phyloP scores from a whole-genome alignment of 1,284 basidiomycete species.

The Sporisorium scitamineum region DNA sequence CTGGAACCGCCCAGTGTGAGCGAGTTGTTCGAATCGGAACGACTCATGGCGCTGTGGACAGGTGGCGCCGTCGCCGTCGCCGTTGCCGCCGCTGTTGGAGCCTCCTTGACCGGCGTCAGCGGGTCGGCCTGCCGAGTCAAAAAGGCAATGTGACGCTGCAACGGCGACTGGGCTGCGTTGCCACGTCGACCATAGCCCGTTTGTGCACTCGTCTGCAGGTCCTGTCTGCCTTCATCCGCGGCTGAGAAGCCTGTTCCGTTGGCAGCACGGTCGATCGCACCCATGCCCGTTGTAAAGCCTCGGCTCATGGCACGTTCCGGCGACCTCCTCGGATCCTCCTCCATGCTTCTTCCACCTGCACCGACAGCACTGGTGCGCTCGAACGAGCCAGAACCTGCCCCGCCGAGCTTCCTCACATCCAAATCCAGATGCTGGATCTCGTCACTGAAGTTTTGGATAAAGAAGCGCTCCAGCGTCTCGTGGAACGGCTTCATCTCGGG shows the following conservation, averaged over 20 bases:
- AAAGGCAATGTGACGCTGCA: constrained; percentile 53
- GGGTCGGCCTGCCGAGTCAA: constrained; percentile 35
- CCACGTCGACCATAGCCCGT: constrained; percentile 19
- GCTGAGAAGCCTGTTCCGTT: constrained; percentile 19
- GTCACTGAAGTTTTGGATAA: constrained; percentile 87
- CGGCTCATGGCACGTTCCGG: constrained; percentile 37
- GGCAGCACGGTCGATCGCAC: constrained; percentile 36
- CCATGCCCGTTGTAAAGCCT: constrained; percentile 42
- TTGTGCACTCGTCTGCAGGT: constrained; percentile 32
- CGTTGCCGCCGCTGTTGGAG: neutral
- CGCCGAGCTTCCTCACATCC: constrained; percentile 38
- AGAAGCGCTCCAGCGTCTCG: constrained; percentile 85
- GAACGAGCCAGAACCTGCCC: constrained; percentile 10
- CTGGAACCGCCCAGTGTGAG: neutral
- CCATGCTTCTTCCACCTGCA: constrained; percentile 9
- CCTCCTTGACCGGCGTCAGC: neutral
- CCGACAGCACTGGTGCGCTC: constrained; percentile 16
- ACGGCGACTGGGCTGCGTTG: constrained; percentile 26
- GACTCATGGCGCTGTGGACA: constrained; percentile 4
- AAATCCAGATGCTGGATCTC: constrained; percentile 75
- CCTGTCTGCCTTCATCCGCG: constrained; percentile 29
- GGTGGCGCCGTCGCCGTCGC: constrained; percentile 2
- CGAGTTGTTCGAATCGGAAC: constrained; percentile 20
- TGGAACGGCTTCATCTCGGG: constrained; percentile 91
- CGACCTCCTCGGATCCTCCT: constrained; percentile 29